Conservation (phyloP, 176 grass and related monocot genomes). For the Pontederia crassipes region DNA sequence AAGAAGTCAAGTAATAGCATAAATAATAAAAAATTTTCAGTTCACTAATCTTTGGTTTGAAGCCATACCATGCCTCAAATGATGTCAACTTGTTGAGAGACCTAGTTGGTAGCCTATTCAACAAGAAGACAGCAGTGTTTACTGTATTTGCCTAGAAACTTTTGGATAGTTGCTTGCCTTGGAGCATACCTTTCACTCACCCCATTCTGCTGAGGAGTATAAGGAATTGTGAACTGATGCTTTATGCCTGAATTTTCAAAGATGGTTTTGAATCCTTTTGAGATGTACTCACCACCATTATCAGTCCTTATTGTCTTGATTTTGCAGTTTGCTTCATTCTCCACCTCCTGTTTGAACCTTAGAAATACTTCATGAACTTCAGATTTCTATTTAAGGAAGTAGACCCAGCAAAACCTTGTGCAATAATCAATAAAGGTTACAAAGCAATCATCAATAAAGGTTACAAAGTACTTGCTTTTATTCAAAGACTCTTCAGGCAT, state of each 20-base stretch:
- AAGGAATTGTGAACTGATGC: background rate
- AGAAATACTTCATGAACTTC: background rate
- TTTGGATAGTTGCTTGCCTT: background rate
- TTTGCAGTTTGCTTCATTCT: too few species aligned
- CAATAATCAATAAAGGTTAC: too few species aligned
- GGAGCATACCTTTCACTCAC: background rate
- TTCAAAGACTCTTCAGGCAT: too few species aligned
- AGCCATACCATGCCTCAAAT: constrained; percentile 4
- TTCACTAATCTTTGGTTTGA: background rate
- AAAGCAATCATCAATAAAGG: constrained; percentile 18
- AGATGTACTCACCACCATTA: too few species aligned
- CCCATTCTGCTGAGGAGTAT: constrained; percentile 8
- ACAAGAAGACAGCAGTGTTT: background rate
- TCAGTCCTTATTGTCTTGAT: too few species aligned
- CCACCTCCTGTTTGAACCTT: background rate
- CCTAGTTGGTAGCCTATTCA: background rate
- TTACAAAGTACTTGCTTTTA: too few species aligned
- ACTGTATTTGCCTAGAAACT: background rate
- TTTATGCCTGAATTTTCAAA: too few species aligned
- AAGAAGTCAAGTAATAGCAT: background rate
- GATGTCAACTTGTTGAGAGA: background rate
- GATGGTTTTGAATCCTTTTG: too few species aligned
- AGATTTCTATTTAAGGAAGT: too few species aligned
- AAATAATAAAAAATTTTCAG: constrained; percentile 1
- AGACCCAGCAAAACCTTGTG: too few species aligned